Evolutionary conservation across 179 eudicot genomes (phyloP).

Genomic region (Gypsophila paniculata): DNA sequence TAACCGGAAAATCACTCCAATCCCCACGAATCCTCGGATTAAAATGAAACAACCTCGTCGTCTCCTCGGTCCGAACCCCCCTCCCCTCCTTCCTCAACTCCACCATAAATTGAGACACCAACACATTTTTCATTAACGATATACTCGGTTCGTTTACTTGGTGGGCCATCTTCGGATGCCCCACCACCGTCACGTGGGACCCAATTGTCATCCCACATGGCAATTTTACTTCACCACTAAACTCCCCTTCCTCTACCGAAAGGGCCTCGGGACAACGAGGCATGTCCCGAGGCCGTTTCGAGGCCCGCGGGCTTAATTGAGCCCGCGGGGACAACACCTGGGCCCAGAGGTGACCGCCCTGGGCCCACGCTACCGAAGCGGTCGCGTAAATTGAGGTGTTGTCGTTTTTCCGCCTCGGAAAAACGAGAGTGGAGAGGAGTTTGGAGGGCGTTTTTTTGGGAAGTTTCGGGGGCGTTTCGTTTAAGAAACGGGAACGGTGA

Average conservation of each 20-base stretch:
- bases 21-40: constrained; percentile 77
- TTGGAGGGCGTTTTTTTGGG: constrained; percentile 12
- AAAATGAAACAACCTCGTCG: constrained; percentile 61
- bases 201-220: constrained; percentile 65
- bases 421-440: constrained; percentile 30
- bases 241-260: constrained; percentile 15
- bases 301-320: constrained; percentile 13
- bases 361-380: constrained; percentile 36
- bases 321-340: constrained; percentile 16
- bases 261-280: too few relatives aligned
- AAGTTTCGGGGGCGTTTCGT: constrained; percentile 22
- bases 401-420: constrained; percentile 2
- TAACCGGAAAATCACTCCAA: constrained; percentile 68
- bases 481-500: constrained; percentile 12
- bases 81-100: constrained; percentile 51
- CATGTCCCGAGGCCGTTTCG: too few relatives aligned
- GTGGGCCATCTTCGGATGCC: constrained; percentile 52
- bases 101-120: constrained; percentile 71
- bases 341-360: constrained; percentile 32
- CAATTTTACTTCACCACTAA: constrained; percentile 29
- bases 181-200: constrained; percentile 68
- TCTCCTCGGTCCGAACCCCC: constrained; percentile 42
- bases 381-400: constrained; percentile 28
- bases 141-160: constrained; percentile 39
- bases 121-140: constrained; percentile 33